Evolutionary conservation across 164 flowering plant genomes (phyloP).

Genomic region (Cinnamomum chago): DNA sequence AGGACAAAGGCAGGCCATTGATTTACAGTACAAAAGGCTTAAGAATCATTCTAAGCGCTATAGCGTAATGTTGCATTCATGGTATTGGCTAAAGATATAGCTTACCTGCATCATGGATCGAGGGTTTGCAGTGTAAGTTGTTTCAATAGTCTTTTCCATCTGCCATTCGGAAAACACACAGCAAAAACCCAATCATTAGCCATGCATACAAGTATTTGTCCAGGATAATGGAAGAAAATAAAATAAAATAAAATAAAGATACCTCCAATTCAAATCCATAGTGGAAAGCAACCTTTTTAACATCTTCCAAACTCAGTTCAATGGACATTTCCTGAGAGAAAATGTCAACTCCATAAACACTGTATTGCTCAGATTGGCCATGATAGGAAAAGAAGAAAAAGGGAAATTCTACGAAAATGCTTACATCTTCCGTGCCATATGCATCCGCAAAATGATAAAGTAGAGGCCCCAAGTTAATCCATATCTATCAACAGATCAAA

Average conservation of each 20-base stretch:
- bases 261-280: conserved; percentile 84
- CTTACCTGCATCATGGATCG: conserved; percentile 96
- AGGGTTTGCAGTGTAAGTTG: conserved; percentile 85
- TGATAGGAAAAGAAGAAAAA: background rate
- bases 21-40: background rate
- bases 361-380: background rate
- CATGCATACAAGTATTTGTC: background rate
- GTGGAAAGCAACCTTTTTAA: conserved; percentile 68
- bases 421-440: conserved; percentile 85
- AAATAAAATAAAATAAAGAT: conserved; percentile 6
- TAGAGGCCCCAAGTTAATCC: conserved; percentile 97
- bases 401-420: conserved; percentile 8
- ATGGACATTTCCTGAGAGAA: conserved; percentile 82
- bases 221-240: background rate
- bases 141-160: conserved; percentile 75
- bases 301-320: conserved; percentile 95
- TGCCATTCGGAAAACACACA: conserved; percentile 23
- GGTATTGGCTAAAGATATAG: background rate
- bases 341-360: background rate
- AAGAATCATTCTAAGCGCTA: background rate
- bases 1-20: background rate
- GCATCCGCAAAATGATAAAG: conserved; percentile 95
- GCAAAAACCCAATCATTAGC: background rate
- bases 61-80: background rate
- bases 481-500: conserved; percentile 51